These are phyloP conservation scores for Ustilago tritici DNA, from an alignment of 1,284 basidiomycete species.

Conservation along the genomic window DNA sequence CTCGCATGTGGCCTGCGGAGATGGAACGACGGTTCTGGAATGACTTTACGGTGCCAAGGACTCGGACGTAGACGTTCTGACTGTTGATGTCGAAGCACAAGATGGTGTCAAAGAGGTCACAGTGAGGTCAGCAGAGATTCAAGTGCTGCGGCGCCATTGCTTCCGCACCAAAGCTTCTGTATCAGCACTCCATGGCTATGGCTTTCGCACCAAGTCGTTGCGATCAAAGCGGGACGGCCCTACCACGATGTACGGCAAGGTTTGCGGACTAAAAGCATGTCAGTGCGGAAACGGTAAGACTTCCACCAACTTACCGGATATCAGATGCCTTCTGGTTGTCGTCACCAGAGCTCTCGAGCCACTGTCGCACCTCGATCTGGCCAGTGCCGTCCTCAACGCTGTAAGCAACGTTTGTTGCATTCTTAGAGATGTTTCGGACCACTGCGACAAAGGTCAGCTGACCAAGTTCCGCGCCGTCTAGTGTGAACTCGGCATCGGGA, in stretches of 20 bases:
- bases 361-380: constrained; percentile 85
- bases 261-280: background rate
- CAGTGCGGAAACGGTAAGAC: background rate
- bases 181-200: background rate
- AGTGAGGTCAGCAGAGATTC: constrained; percentile 16
- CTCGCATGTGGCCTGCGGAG: constrained; percentile 71
- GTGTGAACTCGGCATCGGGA: constrained; percentile 85
- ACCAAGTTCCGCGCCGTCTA: constrained; percentile 84
- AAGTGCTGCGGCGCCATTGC: background rate
- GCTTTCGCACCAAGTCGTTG: background rate
- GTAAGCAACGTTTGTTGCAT: constrained; percentile 86
- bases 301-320: constrained; percentile 47
- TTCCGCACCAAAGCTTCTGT: background rate
- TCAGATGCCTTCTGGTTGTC: constrained; percentile 70
- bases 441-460: constrained; percentile 86
- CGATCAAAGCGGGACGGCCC: background rate
- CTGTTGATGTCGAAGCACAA: constrained; percentile 71
- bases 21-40: constrained; percentile 85
- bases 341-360: constrained; percentile 79
- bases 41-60: constrained; percentile 87
- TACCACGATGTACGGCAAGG: background rate
- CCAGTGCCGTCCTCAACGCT: constrained; percentile 90
- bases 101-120: background rate
- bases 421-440: constrained; percentile 78
- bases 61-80: constrained; percentile 82